A percentile compares a stretch with the other conserved stretches of the same genome.
phyloP scores from a whole-genome alignment of 179 eudicot species.

The Beta corolliflora region DNA sequence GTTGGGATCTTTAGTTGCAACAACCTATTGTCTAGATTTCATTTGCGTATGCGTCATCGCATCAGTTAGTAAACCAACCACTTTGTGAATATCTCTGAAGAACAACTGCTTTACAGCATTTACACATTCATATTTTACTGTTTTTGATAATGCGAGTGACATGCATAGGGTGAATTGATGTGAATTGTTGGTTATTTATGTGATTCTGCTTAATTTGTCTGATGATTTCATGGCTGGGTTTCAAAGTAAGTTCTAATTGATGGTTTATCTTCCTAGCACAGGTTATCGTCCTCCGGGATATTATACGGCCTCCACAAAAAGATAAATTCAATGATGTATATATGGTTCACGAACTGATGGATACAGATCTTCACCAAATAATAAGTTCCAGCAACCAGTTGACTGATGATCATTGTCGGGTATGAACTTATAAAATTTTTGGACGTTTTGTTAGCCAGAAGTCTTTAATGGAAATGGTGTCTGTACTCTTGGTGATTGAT shows the following conservation, averaged over 20 bases:
- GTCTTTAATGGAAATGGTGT: background rate
- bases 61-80: background rate
- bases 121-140: background rate
- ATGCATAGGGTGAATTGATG: background rate
- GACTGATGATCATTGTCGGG: conserved; percentile 93
- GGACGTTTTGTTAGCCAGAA: background rate
- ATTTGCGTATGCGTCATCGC: background rate
- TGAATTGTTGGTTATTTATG: background rate
- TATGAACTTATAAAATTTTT: conserved; percentile 30
- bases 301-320: conserved; percentile 77
- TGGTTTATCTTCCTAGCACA: conserved; percentile 27
- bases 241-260: conserved; percentile 6
- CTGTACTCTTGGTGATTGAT: background rate
- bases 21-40: background rate
- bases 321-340: conserved; percentile 87
- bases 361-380: conserved; percentile 92
- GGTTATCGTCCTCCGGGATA: conserved; percentile 72
- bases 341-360: conserved; percentile 85
- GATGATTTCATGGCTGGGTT: background rate
- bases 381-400: conserved; percentile 68
- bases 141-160: background rate
- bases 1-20: background rate
- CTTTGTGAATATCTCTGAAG: background rate
- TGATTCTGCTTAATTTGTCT: conserved; percentile 4
- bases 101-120: background rate